Evolutionary conservation across 1,284 basidiomycete genomes (phyloP).

Genomic region (Microbotryomycetes sp.): DNA sequence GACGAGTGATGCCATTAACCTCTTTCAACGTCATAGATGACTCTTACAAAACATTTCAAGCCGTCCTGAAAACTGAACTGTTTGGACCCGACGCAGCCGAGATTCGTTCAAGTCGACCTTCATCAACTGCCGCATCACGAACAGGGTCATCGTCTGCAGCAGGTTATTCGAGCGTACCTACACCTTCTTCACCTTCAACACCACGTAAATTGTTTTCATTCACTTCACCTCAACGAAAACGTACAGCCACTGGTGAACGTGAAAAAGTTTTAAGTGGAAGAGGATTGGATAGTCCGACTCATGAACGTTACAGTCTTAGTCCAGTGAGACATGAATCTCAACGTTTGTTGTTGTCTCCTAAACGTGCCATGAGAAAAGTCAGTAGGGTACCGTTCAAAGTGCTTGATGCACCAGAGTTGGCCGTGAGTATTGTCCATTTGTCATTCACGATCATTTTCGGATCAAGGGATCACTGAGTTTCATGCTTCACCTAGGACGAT

Average conservation of each 20-base stretch:
- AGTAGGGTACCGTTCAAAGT: slow-evolving; percentile 97
- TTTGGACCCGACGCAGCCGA: slow-evolving; percentile 42
- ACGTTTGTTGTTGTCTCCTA: slow-evolving; percentile 74
- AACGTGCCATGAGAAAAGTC: slow-evolving; percentile 70
- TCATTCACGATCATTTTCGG: neutral
- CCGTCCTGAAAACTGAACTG: slow-evolving; percentile 50
- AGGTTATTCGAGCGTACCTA: slow-evolving; percentile 37
- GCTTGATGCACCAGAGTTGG: slow-evolving; percentile 91
- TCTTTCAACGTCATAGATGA: slow-evolving; percentile 43
- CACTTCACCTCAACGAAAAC: slow-evolving; percentile 42
- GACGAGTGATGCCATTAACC: neutral
- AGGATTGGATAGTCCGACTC: slow-evolving; percentile 53
- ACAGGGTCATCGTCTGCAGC: slow-evolving; percentile 35
- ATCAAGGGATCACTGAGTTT: neutral
- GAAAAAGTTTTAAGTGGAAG: slow-evolving; percentile 43
- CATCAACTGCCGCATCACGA: slow-evolving; percentile 28
- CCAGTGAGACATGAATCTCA: slow-evolving; percentile 81
- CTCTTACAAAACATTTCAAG: slow-evolving; percentile 50
- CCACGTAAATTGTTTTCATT: slow-evolving; percentile 49
- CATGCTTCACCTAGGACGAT: slow-evolving; percentile 57
- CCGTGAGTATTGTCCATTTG: slow-evolving; percentile 41
- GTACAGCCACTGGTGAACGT: slow-evolving; percentile 26
- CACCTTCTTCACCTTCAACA: slow-evolving; percentile 37
- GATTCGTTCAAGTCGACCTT: slow-evolving; percentile 8
- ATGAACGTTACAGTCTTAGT: slow-evolving; percentile 81